These are phyloP conservation scores for Hanseniaspora hatyaiensis DNA, from an alignment of 805 yeast genomes.

Conservation along the genomic window DNA sequence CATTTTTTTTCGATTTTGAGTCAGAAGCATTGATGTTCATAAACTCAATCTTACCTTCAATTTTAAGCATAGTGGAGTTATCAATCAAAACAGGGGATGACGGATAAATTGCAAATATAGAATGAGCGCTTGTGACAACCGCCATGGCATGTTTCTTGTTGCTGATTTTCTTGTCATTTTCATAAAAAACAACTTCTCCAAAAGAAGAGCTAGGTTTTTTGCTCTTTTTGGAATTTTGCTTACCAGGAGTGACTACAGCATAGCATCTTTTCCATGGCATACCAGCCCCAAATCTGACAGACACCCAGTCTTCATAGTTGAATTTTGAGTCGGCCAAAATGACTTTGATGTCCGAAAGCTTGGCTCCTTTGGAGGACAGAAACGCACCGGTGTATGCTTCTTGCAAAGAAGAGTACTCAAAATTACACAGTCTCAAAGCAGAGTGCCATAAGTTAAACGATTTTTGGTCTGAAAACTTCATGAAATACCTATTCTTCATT, in stretches of 20 bases:
- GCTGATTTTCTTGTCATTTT: conserved; percentile 61
- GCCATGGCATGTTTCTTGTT: conserved; percentile 63
- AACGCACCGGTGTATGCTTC: conserved; percentile 95
- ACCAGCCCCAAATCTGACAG: conserved; percentile 90
- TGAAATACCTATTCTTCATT: conserved; percentile 69
- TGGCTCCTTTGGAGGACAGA: conserved; percentile 79
- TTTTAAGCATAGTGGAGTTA: conserved; percentile 73
- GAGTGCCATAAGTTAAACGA: conserved; percentile 68
- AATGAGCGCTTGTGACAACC: conserved; percentile 51
- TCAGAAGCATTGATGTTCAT: conserved; percentile 34
- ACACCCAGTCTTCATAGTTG: conserved; percentile 86
- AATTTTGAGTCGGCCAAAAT: conserved; percentile 75
- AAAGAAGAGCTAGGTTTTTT: conserved; percentile 29
- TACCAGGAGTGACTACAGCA: conserved; percentile 72
- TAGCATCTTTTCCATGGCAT: conserved; percentile 96
- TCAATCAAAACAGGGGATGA: conserved; percentile 71
- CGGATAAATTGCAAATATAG: conserved; percentile 87
- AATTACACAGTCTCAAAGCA: conserved; percentile 67
- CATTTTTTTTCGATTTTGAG: conserved; percentile 29
- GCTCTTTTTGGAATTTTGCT: conserved; percentile 33
- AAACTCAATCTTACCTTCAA: conserved; percentile 72
- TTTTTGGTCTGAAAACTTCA: conserved; percentile 60
- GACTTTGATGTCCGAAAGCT: conserved; percentile 74
- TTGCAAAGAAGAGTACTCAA: conserved; percentile 73
- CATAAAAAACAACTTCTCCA: conserved; percentile 72